These are phyloP conservation scores for Debaryomycetaceae sp. DNA, from an alignment of 1,139 yeast genomes.

Conservation along the genomic window DNA sequence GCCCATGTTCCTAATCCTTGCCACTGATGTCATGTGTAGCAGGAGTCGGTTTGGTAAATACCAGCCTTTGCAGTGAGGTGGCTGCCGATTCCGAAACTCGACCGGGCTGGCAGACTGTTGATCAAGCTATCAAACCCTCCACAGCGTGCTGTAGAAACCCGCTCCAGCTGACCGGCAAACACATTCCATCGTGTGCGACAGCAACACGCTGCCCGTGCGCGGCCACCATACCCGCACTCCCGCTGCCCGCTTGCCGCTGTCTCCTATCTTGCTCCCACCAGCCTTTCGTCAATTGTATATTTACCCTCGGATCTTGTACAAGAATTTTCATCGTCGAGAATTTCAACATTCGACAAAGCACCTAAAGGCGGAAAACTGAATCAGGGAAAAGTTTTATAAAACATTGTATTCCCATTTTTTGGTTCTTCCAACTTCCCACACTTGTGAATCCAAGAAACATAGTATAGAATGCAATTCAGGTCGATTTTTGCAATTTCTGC, in stretches of 20 bases:
- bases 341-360: slow-evolving; percentile 2
- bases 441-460: slow-evolving; percentile 1
- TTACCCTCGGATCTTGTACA: slow-evolving; percentile 5
- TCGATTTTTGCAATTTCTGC: slow-evolving; percentile 44
- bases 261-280: too few species aligned
- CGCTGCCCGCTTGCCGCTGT: too few species aligned
- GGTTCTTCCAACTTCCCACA: background rate
- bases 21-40: background rate
- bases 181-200: too few species aligned
- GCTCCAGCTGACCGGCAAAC: too few species aligned
- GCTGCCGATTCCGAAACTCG: too few species aligned
- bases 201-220: too few species aligned
- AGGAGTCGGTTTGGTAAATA: background rate
- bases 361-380: slow-evolving; percentile 6
- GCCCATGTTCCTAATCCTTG: background rate
- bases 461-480: slow-evolving; percentile 47
- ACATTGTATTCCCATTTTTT: background rate
- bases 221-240: too few species aligned
- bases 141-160: too few species aligned
- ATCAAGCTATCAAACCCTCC: too few species aligned
- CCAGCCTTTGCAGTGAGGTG: background rate
- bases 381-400: slow-evolving; percentile 1
- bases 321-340: background rate
- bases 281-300: too few species aligned
- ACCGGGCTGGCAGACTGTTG: too few species aligned